Evolutionary conservation across 2,329 filamentous ascomycete species (phyloP), one percentile per base, ranked within the genome.

Genomic region (Exophiala phaeomuriformis): DNA sequence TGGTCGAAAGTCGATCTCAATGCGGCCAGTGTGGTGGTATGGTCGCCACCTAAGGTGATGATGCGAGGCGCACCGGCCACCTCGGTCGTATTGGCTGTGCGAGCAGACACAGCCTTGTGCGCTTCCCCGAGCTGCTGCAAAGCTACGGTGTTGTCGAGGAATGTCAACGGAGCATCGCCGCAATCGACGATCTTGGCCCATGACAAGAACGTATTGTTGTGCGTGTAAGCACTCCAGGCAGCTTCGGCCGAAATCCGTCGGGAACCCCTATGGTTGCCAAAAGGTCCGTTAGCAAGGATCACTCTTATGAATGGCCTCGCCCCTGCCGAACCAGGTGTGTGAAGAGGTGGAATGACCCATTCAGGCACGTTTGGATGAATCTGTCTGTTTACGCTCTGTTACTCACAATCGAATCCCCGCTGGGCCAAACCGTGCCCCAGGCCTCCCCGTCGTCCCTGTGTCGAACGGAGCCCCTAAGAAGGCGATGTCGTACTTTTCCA

Each of bases 101-200:
- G 73, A 10, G 67, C 69, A 3, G 77, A 78, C 30, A 77, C 64
- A 8, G 75, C 64, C 70, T 72, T 69, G 63, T 80, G 77, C 1
- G 75, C 71, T 53, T 71, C 67, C 45, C 75, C 74, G 12, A 80
- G 70, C 64, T 80, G 77, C 58, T 75, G 75, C 56, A 80, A 61
- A 0, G 77, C 78, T 42, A 76, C 68, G 1, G 76, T 80, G 54
- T 80, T 80, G 60, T 80, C 75, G 53, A 80, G 60, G 53, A 73
- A 73, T 0, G 75, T 77, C 55, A 77, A 61, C 2, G 77, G 77
- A 3, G 72, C 77, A 64, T 80, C 76, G 33, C 77, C 77, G 55
- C 77, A 80, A 56, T 81, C 78, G 2, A 80, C 71, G 3, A 79
- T 70, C 54, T 72, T 76, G 0, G 76, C 74, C 71, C 77, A 78